These are phyloP conservation scores for Zymoseptoria ardabiliae DNA, from an alignment of 2,329 filamentous ascomycete species.

Conservation along the genomic window DNA sequence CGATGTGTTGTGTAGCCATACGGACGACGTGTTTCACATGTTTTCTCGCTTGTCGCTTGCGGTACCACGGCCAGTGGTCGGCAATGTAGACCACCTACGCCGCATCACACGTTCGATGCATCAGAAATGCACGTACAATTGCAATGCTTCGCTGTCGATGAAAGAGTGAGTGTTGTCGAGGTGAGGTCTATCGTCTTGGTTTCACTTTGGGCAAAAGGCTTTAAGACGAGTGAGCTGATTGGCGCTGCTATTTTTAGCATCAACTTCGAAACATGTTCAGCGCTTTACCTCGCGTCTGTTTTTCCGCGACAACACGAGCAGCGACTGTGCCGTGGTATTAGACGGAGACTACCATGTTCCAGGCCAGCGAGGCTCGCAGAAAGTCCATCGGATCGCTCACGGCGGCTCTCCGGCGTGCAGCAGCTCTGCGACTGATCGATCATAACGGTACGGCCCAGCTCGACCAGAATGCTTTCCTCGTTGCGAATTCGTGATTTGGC, in stretches of 20 bases:
- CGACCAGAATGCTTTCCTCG: too few species aligned
- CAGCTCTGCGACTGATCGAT: too few species aligned
- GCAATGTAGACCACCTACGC: not conserved
- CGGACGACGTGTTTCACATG: not conserved
- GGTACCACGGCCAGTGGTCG: conserved; percentile 2
- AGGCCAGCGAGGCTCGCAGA: not conserved
- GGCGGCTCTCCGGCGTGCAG: too few species aligned
- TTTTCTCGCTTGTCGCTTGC: conserved; percentile 1
- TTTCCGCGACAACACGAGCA: not conserved
- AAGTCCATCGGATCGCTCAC: not conserved
- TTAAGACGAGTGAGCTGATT: not conserved
- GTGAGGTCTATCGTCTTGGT: not conserved
- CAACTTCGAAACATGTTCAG: not conserved
- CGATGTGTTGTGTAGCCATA: not conserved
- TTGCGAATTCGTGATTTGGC: too few species aligned
- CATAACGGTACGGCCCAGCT: too few species aligned
- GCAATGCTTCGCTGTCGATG: conserved; percentile 4
- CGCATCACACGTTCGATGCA: not conserved
- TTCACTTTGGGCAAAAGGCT: not conserved
- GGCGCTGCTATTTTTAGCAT: not conserved
- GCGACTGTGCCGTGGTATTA: not conserved
- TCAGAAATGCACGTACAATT: not conserved
- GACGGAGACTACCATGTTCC: not conserved
- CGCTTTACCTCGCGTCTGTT: not conserved
- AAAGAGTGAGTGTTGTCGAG: not conserved